phyloP scores from a whole-genome alignment of 2,329 filamentous ascomycete genomes.

The Aspergillus tubingensis region DNA sequence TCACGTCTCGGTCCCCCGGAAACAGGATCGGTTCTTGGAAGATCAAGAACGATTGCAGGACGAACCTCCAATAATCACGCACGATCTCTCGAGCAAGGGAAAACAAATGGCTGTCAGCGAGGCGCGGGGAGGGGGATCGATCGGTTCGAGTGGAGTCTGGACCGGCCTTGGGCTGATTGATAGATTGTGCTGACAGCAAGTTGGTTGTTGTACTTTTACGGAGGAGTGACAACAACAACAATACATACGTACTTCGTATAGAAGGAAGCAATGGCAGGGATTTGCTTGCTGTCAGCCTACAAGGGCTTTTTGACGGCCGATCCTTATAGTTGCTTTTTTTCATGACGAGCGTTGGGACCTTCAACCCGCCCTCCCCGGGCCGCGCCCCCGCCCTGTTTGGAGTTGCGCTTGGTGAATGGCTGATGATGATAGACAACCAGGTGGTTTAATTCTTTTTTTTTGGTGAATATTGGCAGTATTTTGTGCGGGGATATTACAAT shows the following conservation, averaged over 20 bases:
- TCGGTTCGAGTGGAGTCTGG: constrained; percentile 14
- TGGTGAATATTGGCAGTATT: too few relatives aligned
- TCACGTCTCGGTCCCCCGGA: constrained; percentile 14
- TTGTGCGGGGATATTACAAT: too few relatives aligned
- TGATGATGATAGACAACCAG: background rate
- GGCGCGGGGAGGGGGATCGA: background rate
- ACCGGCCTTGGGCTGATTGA: constrained; percentile 7
- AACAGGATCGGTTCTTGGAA: constrained; percentile 14
- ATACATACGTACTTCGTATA: background rate
- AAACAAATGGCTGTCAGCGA: background rate
- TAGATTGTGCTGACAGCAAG: background rate
- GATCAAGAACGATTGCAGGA: constrained; percentile 10
- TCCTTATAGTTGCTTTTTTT: constrained; percentile 7
- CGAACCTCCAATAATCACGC: constrained; percentile 17
- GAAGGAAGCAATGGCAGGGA: background rate
- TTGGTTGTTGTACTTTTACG: background rate
- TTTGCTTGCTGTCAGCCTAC: background rate
- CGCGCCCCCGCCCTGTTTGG: constrained; percentile 11
- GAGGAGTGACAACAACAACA: background rate
- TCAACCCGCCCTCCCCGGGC: constrained; percentile 24
- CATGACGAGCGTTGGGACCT: constrained; percentile 22
- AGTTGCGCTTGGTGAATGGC: constrained; percentile 2
- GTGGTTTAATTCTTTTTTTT: too few relatives aligned
- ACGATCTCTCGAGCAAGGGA: constrained; percentile 7
- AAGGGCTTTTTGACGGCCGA: constrained; percentile 17